These are phyloP conservation scores for Nemania sp. DNA, from an alignment of 2,329 filamentous ascomycete species.

Conservation along the genomic window DNA sequence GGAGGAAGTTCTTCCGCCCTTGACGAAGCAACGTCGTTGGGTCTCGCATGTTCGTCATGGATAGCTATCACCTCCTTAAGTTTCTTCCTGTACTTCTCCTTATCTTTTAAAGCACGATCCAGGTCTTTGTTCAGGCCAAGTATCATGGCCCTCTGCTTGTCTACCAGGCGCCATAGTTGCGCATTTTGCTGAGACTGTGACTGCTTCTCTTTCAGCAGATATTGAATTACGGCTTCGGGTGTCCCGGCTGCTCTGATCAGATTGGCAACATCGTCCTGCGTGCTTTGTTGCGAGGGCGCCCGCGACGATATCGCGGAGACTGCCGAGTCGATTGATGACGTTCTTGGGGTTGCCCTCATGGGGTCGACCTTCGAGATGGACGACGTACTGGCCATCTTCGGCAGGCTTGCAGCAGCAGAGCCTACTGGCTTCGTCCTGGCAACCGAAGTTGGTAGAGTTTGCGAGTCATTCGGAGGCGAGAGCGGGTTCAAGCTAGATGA, in stretches of 20 bases:
- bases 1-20: conserved; percentile 31
- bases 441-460: conserved; percentile 50
- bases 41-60: conserved; percentile 34
- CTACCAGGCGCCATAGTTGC: conserved; percentile 92
- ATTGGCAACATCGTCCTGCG: conserved; percentile 74
- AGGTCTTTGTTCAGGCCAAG: conserved; percentile 92
- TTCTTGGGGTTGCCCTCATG: conserved; percentile 61
- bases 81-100: conserved; percentile 90
- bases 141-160: conserved; percentile 95
- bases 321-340: conserved; percentile 91
- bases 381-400: conserved; percentile 55
- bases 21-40: conserved; percentile 27
- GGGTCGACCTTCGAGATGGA: conserved; percentile 47
- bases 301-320: conserved; percentile 75
- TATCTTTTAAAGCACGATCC: conserved; percentile 88
- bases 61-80: conserved; percentile 71
- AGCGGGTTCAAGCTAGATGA: conserved; percentile 37
- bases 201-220: conserved; percentile 89
- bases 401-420: conserved; percentile 44
- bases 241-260: conserved; percentile 86
- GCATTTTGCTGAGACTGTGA: conserved; percentile 86
- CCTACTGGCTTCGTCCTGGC: conserved; percentile 51
- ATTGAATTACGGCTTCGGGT: conserved; percentile 84
- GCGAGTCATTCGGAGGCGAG: conserved; percentile 54
- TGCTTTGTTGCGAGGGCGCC: conserved; percentile 60